Evolutionary conservation across 1,284 basidiomycete species (phyloP).

Genomic region (Boletus hoseneyae): DNA sequence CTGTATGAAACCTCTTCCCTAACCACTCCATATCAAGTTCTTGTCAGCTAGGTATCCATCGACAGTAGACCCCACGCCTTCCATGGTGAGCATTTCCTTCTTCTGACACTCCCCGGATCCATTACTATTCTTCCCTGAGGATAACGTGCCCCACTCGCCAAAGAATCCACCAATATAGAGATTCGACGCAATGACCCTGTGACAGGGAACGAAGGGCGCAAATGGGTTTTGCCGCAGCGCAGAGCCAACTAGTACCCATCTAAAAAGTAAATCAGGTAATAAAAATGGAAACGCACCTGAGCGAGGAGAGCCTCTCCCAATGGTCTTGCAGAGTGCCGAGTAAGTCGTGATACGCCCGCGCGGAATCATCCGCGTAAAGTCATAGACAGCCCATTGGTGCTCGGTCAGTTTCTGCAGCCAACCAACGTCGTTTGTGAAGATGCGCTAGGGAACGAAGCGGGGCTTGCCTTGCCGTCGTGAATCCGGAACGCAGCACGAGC

Average conservation of each 20-base stretch:
- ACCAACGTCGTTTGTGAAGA: not conserved
- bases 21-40: slow-evolving; percentile 19
- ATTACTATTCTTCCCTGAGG: slow-evolving; percentile 8
- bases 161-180: slow-evolving; percentile 57
- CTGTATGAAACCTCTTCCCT: not conserved
- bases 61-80: slow-evolving; percentile 48
- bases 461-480: slow-evolving; percentile 12
- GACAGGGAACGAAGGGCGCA: slow-evolving; percentile 61
- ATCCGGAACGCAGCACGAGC: slow-evolving; percentile 12
- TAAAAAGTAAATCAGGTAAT: not conserved
- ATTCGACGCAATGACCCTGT: slow-evolving; percentile 60
- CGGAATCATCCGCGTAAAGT: slow-evolving; percentile 48
- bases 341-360: slow-evolving; percentile 54
- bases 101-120: slow-evolving; percentile 12
- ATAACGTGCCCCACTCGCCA: slow-evolving; percentile 52
- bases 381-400: slow-evolving; percentile 63
- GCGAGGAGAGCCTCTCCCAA: slow-evolving; percentile 54
- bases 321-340: slow-evolving; percentile 46
- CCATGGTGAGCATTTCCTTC: slow-evolving; percentile 42
- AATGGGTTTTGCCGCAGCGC: slow-evolving; percentile 63
- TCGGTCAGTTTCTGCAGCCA: slow-evolving; percentile 39
- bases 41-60: slow-evolving; percentile 38
- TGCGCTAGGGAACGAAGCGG: not conserved
- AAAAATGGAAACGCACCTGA: slow-evolving; percentile 40
- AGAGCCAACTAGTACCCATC: slow-evolving; percentile 45